These are phyloP conservation scores for Chlorella ohadii DNA, from an alignment of 139 green algal genomes.

Conservation along the genomic window DNA sequence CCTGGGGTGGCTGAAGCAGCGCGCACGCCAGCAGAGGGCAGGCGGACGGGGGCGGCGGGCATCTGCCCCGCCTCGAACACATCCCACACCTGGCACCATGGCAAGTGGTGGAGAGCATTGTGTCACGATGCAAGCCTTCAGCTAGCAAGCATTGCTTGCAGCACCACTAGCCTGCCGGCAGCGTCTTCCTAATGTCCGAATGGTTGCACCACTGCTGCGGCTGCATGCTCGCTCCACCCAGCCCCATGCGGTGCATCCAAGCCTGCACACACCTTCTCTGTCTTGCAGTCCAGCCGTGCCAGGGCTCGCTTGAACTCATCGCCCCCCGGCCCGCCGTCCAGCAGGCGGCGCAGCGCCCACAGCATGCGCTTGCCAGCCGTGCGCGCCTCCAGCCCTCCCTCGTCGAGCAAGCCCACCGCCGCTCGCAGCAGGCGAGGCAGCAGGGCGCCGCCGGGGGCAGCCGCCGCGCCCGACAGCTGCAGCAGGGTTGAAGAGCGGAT, in stretches of 20 bases:
- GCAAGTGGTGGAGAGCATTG: too few species aligned
- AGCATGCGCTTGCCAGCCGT: constrained; percentile 83
- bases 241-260: too few species aligned
- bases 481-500: too few species aligned
- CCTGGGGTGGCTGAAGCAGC: not conserved
- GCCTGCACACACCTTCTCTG: constrained; percentile 41
- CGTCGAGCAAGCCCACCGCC: constrained; percentile 70
- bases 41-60: not conserved
- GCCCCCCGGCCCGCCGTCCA: not conserved
- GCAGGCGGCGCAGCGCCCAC: constrained; percentile 43
- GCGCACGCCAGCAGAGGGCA: constrained; percentile 1
- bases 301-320: constrained; percentile 8
- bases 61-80: constrained; percentile 18
- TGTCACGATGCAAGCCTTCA: too few species aligned
- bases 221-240: too few species aligned
- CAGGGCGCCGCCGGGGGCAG: not conserved
- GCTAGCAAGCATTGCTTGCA: too few species aligned
- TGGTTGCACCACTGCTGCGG: too few species aligned
- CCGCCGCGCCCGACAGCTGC: not conserved
- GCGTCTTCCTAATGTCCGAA: too few species aligned
- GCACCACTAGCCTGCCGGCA: too few species aligned
- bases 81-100: constrained; percentile 38
- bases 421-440: constrained; percentile 55
- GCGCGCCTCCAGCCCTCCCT: constrained; percentile 72
- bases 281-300: constrained; percentile 16